Conservation (phyloP, 306 rosid genomes). For the Oemleria cerasiformis region DNA sequence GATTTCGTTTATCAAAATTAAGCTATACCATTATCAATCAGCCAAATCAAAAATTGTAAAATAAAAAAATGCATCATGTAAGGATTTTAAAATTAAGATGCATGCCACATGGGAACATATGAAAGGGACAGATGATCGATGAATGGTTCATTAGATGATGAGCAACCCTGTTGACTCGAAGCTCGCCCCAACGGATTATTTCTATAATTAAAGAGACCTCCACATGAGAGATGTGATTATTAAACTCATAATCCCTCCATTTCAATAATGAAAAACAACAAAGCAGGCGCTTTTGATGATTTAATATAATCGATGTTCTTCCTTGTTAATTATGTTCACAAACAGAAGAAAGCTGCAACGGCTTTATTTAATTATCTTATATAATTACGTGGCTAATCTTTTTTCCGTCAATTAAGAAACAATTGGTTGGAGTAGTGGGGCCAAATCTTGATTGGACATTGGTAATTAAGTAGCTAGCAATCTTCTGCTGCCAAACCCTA, state of each 20-base stretch:
- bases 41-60: no score
- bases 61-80: no score
- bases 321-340: no score
- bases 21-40: no score
- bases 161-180: slow-evolving; percentile 25
- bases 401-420: slow-evolving; percentile 30
- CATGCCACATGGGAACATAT: slow-evolving; percentile 35
- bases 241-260: not conserved
- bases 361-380: not conserved
- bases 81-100: slow-evolving; percentile 7
- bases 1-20: no score
- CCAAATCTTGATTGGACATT: not conserved
- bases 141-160: not conserved
- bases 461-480: not conserved
- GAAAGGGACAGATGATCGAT: not conserved
- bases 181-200: not conserved
- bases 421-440: slow-evolving; percentile 2
- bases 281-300: slow-evolving; percentile 16
- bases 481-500: not conserved
- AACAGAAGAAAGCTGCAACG: not conserved
- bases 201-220: not conserved
- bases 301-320: not conserved
- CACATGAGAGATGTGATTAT: slow-evolving; percentile 24
- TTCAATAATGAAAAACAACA: slow-evolving; percentile 11
- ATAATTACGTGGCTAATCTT: not conserved